phyloP scores from a whole-genome alignment of 1,284 basidiomycete genomes.

The Kalmanozyma brasiliensis region DNA sequence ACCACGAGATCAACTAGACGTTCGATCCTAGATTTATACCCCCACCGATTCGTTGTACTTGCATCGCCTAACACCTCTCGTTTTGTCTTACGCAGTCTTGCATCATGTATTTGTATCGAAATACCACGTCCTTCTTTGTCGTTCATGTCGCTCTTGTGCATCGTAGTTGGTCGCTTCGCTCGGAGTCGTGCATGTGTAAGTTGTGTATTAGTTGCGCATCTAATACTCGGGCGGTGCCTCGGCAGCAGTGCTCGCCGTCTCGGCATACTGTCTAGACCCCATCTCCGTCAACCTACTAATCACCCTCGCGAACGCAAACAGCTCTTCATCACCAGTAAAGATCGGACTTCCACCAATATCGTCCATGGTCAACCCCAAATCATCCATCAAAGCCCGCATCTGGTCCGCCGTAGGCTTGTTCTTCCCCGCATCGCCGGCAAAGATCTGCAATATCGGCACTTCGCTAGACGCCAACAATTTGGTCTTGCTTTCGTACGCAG shows the following conservation, averaged over 20 bases:
- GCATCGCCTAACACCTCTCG: constrained; percentile 1
- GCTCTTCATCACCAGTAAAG: constrained; percentile 66
- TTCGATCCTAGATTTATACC: background rate
- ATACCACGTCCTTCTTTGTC: too few species aligned
- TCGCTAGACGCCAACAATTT: constrained; percentile 58
- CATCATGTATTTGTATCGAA: constrained; percentile 18
- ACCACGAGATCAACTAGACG: constrained; percentile 39
- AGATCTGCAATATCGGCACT: constrained; percentile 64
- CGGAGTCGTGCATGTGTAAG: too few species aligned
- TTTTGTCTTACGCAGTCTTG: constrained; percentile 1
- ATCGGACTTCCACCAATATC: constrained; percentile 64
- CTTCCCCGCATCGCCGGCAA: constrained; percentile 49
- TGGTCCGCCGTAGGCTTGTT: constrained; percentile 52
- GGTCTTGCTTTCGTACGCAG: constrained; percentile 70
- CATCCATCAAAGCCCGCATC: constrained; percentile 66
- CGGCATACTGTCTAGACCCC: constrained; percentile 58
- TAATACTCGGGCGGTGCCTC: constrained; percentile 42
- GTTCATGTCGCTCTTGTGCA: too few species aligned
- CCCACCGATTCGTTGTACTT: too few species aligned
- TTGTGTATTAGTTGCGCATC: background rate
- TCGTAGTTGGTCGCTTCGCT: too few species aligned
- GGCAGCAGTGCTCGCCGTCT: constrained; percentile 13
- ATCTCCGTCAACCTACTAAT: constrained; percentile 66
- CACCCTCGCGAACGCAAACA: constrained; percentile 67
- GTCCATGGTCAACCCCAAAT: constrained; percentile 62